Evolutionary conservation across 805 yeast species (phyloP).

Genomic region (Debaryomyces tyrocola): DNA sequence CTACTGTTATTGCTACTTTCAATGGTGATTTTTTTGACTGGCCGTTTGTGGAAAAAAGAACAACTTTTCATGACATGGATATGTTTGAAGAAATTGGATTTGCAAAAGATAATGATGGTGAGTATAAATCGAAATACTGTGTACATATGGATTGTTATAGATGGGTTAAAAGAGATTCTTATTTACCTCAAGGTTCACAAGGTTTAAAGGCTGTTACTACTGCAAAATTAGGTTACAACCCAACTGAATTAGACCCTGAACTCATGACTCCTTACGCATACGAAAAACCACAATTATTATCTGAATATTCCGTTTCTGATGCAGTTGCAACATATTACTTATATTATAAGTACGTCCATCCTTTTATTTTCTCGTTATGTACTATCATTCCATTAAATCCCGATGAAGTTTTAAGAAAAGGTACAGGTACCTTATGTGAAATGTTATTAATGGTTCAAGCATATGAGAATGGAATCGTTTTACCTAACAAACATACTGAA

Average conservation of each 20-base stretch:
- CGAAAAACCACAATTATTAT: conserved; percentile 85
- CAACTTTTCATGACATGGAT: conserved; percentile 77
- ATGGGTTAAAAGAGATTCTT: conserved; percentile 98
- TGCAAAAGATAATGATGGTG: conserved; percentile 84
- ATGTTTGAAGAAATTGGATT: conserved; percentile 95
- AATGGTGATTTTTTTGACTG: conserved; percentile 99
- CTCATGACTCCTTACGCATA: conserved; percentile 97
- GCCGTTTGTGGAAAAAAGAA: conserved; percentile 95
- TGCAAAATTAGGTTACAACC: conserved; percentile 92
- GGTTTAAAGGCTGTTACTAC: conserved; percentile 98
- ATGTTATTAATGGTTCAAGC: conserved; percentile 98
- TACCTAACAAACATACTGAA: conserved; percentile 93
- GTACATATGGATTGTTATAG: conserved; percentile 96
- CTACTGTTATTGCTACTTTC: conserved; percentile 96
- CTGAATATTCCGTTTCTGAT: conserved; percentile 98
- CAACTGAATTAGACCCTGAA: conserved; percentile 96
- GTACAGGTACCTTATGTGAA: conserved; percentile 98
- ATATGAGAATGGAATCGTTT: conserved; percentile 66
- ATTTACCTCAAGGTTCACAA: conserved; percentile 97
- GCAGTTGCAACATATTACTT: conserved; percentile 98
- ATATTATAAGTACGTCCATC: conserved; percentile 95
- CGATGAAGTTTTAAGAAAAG: conserved; percentile 92
- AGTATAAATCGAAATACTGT: conserved; percentile 89
- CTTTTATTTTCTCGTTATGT: conserved; percentile 92
- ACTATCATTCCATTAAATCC: conserved; percentile 95